Percentiles rank a stretch among this genome's conserved stretches.
Conservation (phyloP, 176 grass and related monocot genomes). For the Zea luxurians region DNA sequence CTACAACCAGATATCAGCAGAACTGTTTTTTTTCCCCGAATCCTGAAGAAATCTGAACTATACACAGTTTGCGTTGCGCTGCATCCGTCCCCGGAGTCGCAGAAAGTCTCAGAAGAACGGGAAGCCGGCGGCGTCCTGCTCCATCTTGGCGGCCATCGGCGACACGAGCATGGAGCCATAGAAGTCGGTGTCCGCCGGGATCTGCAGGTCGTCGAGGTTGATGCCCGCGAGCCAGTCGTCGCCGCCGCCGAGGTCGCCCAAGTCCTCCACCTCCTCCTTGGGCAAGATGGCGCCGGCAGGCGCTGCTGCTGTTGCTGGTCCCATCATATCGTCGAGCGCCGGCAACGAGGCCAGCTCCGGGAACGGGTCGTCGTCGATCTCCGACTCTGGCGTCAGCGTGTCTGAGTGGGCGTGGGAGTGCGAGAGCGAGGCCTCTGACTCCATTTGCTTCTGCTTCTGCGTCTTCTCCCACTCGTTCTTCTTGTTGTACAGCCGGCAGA, state of each 20-base stretch:
- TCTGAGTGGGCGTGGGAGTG: slow-evolving; percentile 32
- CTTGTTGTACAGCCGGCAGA: slow-evolving; percentile 80
- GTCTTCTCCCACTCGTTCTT: slow-evolving; percentile 82
- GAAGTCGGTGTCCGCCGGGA: slow-evolving; percentile 33
- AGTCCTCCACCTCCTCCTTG: slow-evolving; percentile 37
- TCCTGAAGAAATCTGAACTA: slow-evolving; percentile 26
- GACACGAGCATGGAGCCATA: slow-evolving; percentile 29
- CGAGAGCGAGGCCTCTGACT: not conserved
- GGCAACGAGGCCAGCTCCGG: slow-evolving; percentile 37
- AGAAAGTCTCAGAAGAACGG: slow-evolving; percentile 34
- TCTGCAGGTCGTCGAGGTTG: slow-evolving; percentile 65
- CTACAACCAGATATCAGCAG: not conserved
- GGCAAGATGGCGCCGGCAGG: not conserved
- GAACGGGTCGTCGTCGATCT: slow-evolving; percentile 64
- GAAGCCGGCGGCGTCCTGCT: slow-evolving; percentile 8
- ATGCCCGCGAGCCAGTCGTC: slow-evolving; percentile 68
- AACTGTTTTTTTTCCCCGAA: not conserved
- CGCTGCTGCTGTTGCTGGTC: too few relatives aligned
- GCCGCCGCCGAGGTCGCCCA: slow-evolving; percentile 19
- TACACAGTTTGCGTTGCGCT: not conserved
- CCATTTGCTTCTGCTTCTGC: slow-evolving; percentile 7
- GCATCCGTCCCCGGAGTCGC: not conserved
- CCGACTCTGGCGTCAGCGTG: slow-evolving; percentile 68
- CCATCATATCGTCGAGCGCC: not conserved
- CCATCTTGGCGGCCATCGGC: slow-evolving; percentile 24